phyloP scores from a whole-genome alignment of 495 filamentous ascomycete species.

The Penicillium pancosmium region DNA sequence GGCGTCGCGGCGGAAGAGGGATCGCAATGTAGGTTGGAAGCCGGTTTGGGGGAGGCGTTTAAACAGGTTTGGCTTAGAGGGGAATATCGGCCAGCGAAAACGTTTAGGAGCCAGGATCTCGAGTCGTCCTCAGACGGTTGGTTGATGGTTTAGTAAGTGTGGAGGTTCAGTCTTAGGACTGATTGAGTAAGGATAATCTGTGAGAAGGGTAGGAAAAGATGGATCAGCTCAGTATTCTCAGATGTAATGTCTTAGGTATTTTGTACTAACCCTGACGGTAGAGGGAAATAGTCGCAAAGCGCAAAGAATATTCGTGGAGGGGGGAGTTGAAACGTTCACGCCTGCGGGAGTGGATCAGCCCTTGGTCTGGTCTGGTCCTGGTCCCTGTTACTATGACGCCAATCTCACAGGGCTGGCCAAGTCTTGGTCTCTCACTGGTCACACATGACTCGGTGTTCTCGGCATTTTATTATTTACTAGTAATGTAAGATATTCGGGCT shows the following conservation, averaged over 20 bases:
- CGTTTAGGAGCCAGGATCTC: constrained; percentile 49
- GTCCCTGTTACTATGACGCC: no score
- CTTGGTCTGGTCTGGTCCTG: no score
- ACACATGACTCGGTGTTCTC: no score
- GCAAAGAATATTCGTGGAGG: background rate
- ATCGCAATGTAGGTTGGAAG: constrained; percentile 16
- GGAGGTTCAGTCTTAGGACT: background rate
- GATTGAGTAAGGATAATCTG: constrained; percentile 8
- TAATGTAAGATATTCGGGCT: no score
- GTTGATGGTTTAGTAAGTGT: constrained; percentile 3
- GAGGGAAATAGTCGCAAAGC: background rate
- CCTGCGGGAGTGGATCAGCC: background rate
- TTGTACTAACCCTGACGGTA: background rate
- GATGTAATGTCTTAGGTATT: background rate
- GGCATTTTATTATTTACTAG: no score
- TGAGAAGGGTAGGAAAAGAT: background rate
- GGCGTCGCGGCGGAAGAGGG: constrained; percentile 22
- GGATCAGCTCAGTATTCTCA: background rate
- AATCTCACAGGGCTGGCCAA: no score
- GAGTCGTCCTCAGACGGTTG: constrained; percentile 1
- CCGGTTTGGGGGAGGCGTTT: constrained; percentile 25
- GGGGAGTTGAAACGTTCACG: background rate
- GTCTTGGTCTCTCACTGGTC: no score
- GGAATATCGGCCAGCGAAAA: constrained; percentile 32
- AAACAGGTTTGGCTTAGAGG: constrained; percentile 19